Evolutionary conservation across 2,329 filamentous ascomycete species (phyloP).

Genomic region (Colletotrichum lini): DNA sequence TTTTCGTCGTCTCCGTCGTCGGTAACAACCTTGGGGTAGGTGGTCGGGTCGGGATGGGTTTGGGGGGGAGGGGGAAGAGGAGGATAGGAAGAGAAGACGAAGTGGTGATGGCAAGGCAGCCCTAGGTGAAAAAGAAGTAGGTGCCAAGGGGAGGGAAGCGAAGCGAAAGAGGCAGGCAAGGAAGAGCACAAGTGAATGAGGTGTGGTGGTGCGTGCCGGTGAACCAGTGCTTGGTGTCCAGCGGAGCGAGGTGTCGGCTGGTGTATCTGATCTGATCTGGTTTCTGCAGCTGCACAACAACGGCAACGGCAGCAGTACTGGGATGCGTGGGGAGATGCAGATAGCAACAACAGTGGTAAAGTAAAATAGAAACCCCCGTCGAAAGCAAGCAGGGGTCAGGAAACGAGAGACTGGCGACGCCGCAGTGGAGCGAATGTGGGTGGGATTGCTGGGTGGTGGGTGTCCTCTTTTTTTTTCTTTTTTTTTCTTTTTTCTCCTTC

Average conservation of each 20-base stretch:
- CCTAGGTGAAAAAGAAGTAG: conserved; percentile 35
- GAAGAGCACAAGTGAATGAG: conserved; percentile 20
- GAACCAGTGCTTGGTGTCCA: conserved; percentile 9
- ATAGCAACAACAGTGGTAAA: background rate
- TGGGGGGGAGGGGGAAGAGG: background rate
- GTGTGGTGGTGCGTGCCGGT: background rate
- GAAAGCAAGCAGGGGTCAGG: conserved; percentile 28
- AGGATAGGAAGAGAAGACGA: background rate
- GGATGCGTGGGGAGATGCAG: conserved; percentile 5
- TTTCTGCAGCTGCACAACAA: conserved; percentile 32
- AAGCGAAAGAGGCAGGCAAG: conserved; percentile 31
- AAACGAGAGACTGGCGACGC: conserved; percentile 30
- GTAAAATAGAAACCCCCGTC: conserved; percentile 13
- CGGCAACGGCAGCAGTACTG: conserved; percentile 19
- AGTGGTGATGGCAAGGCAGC: conserved; percentile 30
- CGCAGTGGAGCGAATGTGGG: conserved; percentile 35
- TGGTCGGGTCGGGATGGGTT: background rate
- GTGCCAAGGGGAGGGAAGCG: conserved; percentile 33
- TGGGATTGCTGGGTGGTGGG: conserved; percentile 19
- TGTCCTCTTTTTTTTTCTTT: background rate
- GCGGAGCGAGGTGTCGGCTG: conserved; percentile 10
- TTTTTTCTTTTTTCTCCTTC: background rate
- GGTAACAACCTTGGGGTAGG: background rate
- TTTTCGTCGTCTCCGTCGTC: background rate
- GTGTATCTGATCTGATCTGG: conserved; percentile 17